Evolutionary conservation across 371 early-diverging fungal species (phyloP).

Genomic region (Funneliformis caledonium): DNA sequence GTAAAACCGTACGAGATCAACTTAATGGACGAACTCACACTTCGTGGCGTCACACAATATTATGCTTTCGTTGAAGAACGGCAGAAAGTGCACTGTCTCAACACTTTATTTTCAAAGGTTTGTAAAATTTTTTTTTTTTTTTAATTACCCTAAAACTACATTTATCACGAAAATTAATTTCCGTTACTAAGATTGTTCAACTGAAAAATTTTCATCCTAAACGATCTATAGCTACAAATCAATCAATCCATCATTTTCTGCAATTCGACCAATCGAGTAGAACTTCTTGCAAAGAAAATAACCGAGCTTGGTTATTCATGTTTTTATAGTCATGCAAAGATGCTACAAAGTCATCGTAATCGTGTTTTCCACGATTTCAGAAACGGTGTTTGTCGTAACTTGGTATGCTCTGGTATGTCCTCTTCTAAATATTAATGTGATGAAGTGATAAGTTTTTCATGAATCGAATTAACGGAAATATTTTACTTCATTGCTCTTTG

Average conservation of each 20-base stretch:
- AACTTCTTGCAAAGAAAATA: constrained; percentile 96
- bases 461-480: too few relatives aligned
- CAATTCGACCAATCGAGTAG: constrained; percentile 97
- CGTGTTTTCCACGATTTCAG: constrained; percentile 98
- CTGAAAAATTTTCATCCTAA: background rate
- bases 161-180: background rate
- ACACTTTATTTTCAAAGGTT: constrained; percentile 96
- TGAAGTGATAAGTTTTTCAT: background rate
- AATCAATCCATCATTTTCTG: constrained; percentile 99
- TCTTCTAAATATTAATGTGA: background rate
- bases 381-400: constrained; percentile 93
- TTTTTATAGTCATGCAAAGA: constrained; percentile 97
- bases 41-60: constrained; percentile 97
- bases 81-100: constrained; percentile 97
- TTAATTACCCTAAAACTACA: background rate
- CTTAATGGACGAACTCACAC: constrained; percentile 98
- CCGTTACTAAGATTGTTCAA: background rate
- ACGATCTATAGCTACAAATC: constrained; percentile 80
- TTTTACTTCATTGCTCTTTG: constrained; percentile 37
- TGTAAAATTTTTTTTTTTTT: background rate
- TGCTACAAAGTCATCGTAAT: constrained; percentile 98
- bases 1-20: constrained; percentile 97
- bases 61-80: constrained; percentile 98
- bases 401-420: constrained; percentile 85
- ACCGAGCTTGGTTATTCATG: constrained; percentile 98